A percentile compares a stretch with the other conserved stretches of the same genome.
phyloP scores from a whole-genome alignment of 352 stramenopile species.

The Discostella stelligera region DNA sequence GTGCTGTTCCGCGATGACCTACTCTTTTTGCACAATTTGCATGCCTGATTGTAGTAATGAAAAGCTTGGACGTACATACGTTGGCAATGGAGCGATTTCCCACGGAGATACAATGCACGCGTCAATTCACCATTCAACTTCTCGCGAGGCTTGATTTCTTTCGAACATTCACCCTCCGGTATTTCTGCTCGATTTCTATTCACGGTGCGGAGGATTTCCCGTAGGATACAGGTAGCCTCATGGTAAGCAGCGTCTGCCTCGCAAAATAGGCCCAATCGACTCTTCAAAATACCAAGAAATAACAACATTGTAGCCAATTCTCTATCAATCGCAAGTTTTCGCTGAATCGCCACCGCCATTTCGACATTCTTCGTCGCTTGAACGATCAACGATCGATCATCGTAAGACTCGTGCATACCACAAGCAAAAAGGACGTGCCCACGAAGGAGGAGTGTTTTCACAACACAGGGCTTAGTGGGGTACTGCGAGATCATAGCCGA shows the following conservation, averaged over 20 bases:
- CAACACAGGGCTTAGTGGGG: slow-evolving; percentile 41
- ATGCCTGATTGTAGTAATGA: slow-evolving; percentile 39
- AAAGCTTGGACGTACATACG: slow-evolving; percentile 36
- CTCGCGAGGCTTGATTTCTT: neutral
- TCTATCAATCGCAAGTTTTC: slow-evolving; percentile 33
- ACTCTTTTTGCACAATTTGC: slow-evolving; percentile 23
- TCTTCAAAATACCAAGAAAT: slow-evolving; percentile 39
- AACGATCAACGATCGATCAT: slow-evolving; percentile 35
- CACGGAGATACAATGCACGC: slow-evolving; percentile 34
- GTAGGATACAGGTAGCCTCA: slow-evolving; percentile 38
- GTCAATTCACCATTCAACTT: slow-evolving; percentile 20
- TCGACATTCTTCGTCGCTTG: slow-evolving; percentile 46
- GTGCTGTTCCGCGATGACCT: slow-evolving; percentile 1
- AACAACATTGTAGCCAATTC: slow-evolving; percentile 39
- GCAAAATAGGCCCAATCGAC: slow-evolving; percentile 26
- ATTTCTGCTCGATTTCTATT: slow-evolving; percentile 10
- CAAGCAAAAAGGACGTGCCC: slow-evolving; percentile 38
- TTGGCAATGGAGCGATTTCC: slow-evolving; percentile 36
- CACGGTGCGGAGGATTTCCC: slow-evolving; percentile 10
- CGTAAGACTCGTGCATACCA: slow-evolving; percentile 14
- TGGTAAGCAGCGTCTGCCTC: slow-evolving; percentile 38
- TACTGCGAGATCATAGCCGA: slow-evolving; percentile 46
- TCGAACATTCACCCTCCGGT: slow-evolving; percentile 8
- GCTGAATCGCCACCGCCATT: slow-evolving; percentile 47
- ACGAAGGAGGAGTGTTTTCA: slow-evolving; percentile 48